Conservation (phyloP, 2,329 filamentous ascomycete genomes). For the Neoarthrinium moseri region DNA sequence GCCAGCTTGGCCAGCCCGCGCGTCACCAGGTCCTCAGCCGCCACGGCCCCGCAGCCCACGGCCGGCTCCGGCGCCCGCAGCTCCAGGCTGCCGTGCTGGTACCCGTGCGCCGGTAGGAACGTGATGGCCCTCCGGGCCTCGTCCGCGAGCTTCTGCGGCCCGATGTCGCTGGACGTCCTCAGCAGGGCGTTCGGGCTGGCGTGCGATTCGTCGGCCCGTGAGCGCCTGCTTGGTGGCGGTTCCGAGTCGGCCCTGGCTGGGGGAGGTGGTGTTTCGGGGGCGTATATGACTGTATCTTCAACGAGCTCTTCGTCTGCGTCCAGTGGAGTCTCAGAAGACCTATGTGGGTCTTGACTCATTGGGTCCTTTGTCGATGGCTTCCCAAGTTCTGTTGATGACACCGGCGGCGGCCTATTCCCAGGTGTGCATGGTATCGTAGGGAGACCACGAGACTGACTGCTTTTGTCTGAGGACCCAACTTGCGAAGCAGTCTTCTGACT, state of each 20-base stretch:
- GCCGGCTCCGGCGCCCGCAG: conserved; percentile 56
- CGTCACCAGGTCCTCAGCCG: conserved; percentile 53
- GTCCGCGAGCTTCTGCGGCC: conserved; percentile 12
- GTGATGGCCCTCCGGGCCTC: conserved; percentile 13
- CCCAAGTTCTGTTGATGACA: background rate
- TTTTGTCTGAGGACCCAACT: too few species aligned
- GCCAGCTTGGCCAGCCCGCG: conserved; percentile 51
- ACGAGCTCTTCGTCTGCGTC: conserved; percentile 20
- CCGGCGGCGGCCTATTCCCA: background rate
- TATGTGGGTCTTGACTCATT: background rate
- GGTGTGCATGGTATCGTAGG: conserved; percentile 11
- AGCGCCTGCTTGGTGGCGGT: conserved; percentile 28
- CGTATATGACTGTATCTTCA: conserved; percentile 21
- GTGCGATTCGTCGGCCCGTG: conserved; percentile 12
- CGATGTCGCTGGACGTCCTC: conserved; percentile 33
- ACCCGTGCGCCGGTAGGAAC: conserved; percentile 23
- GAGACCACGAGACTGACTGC: background rate
- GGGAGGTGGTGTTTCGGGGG: conserved; percentile 12
- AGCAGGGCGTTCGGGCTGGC: conserved; percentile 20
- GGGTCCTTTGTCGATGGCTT: background rate
- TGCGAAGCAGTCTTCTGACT: too few species aligned
- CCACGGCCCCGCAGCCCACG: conserved; percentile 41
- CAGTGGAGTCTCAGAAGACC: background rate
- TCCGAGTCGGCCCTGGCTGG: conserved; percentile 31
- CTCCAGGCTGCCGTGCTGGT: conserved; percentile 36